Percentiles rank a stretch among this genome's conserved stretches.
Evolutionary conservation across 345 rosid genomes (phyloP).

Genomic region (Salix exigua): DNA sequence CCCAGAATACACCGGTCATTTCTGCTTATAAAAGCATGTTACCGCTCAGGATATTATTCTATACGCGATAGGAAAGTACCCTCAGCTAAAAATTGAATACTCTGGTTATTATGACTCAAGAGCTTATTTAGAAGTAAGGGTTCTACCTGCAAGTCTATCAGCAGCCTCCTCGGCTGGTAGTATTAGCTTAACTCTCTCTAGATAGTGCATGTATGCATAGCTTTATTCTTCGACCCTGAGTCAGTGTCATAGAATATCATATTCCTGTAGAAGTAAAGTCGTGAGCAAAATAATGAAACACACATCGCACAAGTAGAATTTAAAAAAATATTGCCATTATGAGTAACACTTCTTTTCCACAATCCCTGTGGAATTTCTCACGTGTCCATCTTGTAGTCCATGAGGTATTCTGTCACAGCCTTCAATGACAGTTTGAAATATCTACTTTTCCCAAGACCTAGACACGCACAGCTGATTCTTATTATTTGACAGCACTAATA

Average conservation of each 20-base stretch:
- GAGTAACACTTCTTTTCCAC: background rate
- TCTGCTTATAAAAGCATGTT: background rate
- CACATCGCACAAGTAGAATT: background rate
- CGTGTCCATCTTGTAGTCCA: no score
- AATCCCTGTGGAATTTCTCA: background rate
- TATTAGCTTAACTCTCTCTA: background rate
- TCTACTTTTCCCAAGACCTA: background rate
- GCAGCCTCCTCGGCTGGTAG: background rate
- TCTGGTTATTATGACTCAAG: background rate
- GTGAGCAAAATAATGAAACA: background rate
- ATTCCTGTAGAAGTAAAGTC: background rate
- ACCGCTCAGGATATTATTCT: background rate
- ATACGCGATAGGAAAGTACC: background rate
- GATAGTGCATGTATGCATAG: background rate
- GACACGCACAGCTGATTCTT: background rate
- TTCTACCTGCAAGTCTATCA: background rate
- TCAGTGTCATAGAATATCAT: background rate
- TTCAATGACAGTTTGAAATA: background rate
- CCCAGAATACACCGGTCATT: background rate
- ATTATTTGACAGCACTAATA: background rate
- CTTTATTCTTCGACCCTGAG: constrained; percentile 4
- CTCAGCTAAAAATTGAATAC: no score
- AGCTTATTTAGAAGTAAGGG: background rate
- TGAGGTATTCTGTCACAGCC: background rate
- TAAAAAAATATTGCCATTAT: background rate